Evolutionary conservation across 768 basidiomycete genomes (phyloP), one percentile per base, ranked within the genome.

Genomic region (Lactarius psammicola): DNA sequence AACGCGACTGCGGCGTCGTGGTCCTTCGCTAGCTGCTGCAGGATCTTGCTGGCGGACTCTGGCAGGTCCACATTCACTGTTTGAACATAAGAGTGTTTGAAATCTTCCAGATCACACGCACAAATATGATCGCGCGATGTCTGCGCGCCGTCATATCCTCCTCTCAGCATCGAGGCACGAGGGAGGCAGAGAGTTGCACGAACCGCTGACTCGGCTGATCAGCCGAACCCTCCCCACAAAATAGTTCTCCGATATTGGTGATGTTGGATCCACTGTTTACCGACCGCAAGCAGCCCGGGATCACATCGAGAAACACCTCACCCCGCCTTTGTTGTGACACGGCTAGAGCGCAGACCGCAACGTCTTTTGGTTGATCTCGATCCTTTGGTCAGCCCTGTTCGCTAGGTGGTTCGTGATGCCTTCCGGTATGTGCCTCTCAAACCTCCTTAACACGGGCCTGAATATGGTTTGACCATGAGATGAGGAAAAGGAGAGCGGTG

Each of bases 111-210:
- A 65, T 17, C 10, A 54, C 66, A 18, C 46, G 57, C 20, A 46
- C n/a, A 10, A 63, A 67, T 5, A 40, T 56, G 42, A 65, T 36
- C 2, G 63, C 63, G 20, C 66, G 66, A 11, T 38, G 63, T 17
- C 58, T 38, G 17, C 66, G 66, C 20, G 15, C 33, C 7, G 8
- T 30, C 6, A 59, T 38, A 67, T 60, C 20, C 56, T 51, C 44
- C 53, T 53, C 13, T 67, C 17, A 5, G 13, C 53, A 5, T 55
- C 34, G 33, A 56, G 20, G 40, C 66, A 67, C 31, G 62, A 49
- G 1, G 44, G n/a, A n/a, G n/a, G n/a, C 17, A 34, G 60, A 44
- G 20, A 56, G 33, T 20, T 56, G 51, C 3, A 23, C 66, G 17
- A 67, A 36, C 26, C 53, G 57, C 7, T 20, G 59, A 42, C 55